phyloP scores from a whole-genome alignment of 345 rosid species.

The Syzygium grande region DNA sequence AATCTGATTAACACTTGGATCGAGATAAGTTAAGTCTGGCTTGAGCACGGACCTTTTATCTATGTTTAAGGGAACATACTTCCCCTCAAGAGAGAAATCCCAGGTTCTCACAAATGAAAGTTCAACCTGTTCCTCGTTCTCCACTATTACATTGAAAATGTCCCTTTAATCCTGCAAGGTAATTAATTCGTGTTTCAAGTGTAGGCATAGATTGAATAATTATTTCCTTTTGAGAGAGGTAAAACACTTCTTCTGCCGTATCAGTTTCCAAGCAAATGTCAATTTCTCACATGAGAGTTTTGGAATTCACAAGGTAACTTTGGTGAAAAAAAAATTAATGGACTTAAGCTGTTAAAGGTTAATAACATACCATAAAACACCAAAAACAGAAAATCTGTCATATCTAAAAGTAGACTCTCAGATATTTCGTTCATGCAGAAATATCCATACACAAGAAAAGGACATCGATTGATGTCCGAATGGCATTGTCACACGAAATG shows the following conservation, averaged over 20 bases:
- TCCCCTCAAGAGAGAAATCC: slow-evolving; percentile 70
- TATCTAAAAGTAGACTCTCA: not conserved
- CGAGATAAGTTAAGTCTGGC: not conserved
- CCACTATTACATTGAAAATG: slow-evolving; percentile 46
- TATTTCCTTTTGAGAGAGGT: not conserved
- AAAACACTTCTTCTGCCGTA: not conserved
- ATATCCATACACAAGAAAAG: not conserved
- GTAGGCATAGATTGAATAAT: not conserved
- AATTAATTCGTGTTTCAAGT: not conserved
- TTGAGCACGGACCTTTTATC: slow-evolving; percentile 53
- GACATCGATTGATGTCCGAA: not conserved
- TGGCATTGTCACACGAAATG: not conserved
- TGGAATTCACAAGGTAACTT: not conserved
- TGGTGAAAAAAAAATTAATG: not conserved
- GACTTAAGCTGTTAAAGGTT: not conserved
- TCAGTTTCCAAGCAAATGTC: not conserved
- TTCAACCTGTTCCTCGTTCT: slow-evolving; percentile 62
- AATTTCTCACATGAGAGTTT: not conserved
- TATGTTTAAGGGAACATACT: slow-evolving; percentile 61
- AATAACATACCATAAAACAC: not conserved
- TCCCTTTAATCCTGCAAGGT: slow-evolving; percentile 54
- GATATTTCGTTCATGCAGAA: not conserved
- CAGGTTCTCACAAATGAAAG: slow-evolving; percentile 60
- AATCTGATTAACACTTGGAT: not conserved
- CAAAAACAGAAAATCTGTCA: not conserved